phyloP scores from a whole-genome alignment of 2,329 filamentous ascomycete species.

The Botrytis fabae region DNA sequence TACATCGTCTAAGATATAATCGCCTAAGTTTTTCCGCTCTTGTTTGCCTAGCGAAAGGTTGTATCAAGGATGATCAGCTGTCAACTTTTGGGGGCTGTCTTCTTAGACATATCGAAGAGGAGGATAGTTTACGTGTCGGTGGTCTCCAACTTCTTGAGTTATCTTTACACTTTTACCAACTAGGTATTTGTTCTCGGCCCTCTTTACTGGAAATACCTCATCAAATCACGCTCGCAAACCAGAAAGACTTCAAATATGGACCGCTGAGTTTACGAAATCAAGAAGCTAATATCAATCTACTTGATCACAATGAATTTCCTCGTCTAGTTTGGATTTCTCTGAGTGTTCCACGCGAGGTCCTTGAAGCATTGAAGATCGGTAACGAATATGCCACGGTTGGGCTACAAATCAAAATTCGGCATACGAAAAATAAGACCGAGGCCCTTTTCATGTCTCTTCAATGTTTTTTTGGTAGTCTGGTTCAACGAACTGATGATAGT shows the following conservation, averaged over 20 bases:
- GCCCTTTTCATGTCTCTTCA: not conserved
- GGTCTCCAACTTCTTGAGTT: not conserved
- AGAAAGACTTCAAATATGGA: no score
- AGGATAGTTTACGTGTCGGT: not conserved
- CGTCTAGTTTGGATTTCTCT: slow-evolving; percentile 21
- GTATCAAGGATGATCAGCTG: not conserved
- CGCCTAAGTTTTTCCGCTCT: slow-evolving; percentile 4
- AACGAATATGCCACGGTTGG: not conserved
- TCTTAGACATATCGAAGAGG: not conserved
- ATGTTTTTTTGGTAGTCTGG: slow-evolving; percentile 11
- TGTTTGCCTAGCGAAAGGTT: slow-evolving; percentile 5
- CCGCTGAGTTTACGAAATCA: not conserved
- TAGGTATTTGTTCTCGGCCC: not conserved
- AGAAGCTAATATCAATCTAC: not conserved
- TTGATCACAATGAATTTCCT: slow-evolving; percentile 18
- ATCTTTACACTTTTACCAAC: not conserved
- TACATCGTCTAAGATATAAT: not conserved
- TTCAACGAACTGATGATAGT: not conserved
- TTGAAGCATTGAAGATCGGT: slow-evolving; percentile 8
- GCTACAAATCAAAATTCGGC: not conserved
- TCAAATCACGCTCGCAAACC: not conserved
- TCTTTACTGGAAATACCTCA: not conserved
- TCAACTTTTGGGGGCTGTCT: not conserved
- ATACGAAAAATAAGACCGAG: not conserved
- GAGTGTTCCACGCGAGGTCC: slow-evolving; percentile 14